Conservation (phyloP, 768 basidiomycete species). For the Butyriboletus loyo region DNA sequence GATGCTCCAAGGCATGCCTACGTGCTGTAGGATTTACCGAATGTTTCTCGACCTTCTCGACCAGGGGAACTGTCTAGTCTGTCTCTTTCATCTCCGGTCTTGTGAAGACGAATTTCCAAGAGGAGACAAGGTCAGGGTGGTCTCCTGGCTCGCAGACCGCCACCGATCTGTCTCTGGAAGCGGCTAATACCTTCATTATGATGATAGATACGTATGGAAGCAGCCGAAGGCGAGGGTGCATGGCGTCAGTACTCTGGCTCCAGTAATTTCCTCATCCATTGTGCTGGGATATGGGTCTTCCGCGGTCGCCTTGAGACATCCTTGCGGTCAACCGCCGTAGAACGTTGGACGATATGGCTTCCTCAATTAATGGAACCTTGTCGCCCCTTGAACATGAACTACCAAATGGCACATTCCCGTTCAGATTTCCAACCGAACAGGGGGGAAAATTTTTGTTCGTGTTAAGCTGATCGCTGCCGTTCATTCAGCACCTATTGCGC, state of each 20-base stretch:
- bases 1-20: constrained; percentile 12
- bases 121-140: constrained; percentile 9
- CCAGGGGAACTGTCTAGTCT: constrained; percentile 1
- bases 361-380: constrained; percentile 24
- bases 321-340: constrained; percentile 16
- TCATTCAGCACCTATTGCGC: constrained; percentile 17
- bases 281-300: constrained; percentile 5
- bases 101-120: constrained; percentile 17
- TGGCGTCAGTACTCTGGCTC: constrained; percentile 5
- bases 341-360: constrained; percentile 1
- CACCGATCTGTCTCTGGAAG: constrained; percentile 16
- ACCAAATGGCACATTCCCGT: neutral
- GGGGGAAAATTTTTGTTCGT: constrained; percentile 14
- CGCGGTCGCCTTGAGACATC: constrained; percentile 27
- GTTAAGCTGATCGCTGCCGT: constrained; percentile 8
- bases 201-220: constrained; percentile 10
- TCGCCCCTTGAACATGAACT: constrained; percentile 4
- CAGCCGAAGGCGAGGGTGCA: constrained; percentile 9
- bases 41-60: constrained; percentile 1
- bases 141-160: constrained; percentile 14
- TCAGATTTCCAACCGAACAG: constrained; percentile 10
- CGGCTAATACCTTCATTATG: constrained; percentile 12
- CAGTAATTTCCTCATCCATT: constrained; percentile 12
- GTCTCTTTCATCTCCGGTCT: constrained; percentile 25
- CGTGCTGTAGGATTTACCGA: constrained; percentile 6